phyloP scores from a whole-genome alignment of 2,329 filamentous ascomycete species.

The Xylariales sp. region DNA sequence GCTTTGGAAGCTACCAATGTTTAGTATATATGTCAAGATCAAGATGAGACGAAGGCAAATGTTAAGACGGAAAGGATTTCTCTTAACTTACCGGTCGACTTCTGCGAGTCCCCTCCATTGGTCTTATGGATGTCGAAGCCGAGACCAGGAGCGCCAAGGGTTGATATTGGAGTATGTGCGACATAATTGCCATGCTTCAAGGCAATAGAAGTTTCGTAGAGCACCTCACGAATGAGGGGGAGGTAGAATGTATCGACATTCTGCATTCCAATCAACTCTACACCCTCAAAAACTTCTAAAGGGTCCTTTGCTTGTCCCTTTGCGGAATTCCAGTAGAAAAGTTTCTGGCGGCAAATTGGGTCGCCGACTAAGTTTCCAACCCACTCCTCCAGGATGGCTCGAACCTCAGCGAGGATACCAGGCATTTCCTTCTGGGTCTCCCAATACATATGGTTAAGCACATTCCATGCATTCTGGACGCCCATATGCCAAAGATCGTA shows the following conservation, averaged over 20 bases:
- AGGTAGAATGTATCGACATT: slow-evolving; percentile 14
- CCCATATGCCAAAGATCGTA: slow-evolving; percentile 43
- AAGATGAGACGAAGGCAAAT: no score
- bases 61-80: no score
- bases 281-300: slow-evolving; percentile 12
- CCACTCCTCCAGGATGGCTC: slow-evolving; percentile 15
- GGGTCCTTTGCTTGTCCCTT: slow-evolving; percentile 11
- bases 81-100: no score
- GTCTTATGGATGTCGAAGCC: no score
- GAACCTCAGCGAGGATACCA: slow-evolving; percentile 22
- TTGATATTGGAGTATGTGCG: no score
- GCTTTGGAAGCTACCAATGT: no score
- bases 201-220: slow-evolving; percentile 11
- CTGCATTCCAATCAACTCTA: slow-evolving; percentile 13
- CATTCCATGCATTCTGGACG: slow-evolving; percentile 43
- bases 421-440: slow-evolving; percentile 33
- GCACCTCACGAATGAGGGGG: slow-evolving; percentile 12
- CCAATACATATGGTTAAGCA: slow-evolving; percentile 35
- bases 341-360: slow-evolving; percentile 10
- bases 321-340: slow-evolving; percentile 17
- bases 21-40: no score
- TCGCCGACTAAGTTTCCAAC: slow-evolving; percentile 11
- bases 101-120: no score
- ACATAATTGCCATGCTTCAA: slow-evolving; percentile 9
- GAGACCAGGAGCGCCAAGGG: no score